Base-by-base conservation (phyloP, 2,329 filamentous ascomycete species). In the Truncatella angustata region DNA sequence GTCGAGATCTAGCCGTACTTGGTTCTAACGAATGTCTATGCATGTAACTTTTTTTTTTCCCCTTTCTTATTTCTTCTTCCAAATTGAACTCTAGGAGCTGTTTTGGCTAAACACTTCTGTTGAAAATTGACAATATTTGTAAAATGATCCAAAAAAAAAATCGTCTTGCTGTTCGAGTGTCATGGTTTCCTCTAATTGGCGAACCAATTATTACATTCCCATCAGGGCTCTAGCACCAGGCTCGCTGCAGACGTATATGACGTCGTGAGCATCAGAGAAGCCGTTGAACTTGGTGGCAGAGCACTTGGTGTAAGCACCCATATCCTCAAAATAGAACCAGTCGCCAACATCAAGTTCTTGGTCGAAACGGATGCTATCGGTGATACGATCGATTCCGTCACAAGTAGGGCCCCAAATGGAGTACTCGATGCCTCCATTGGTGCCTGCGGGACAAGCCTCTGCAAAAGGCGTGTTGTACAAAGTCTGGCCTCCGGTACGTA, bases 271-370 rank as follows among this genome's bases (percentile, higher is more conserved):
- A 72, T 97, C 90, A 50, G 86, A 89, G 74, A 97, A 99, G 58
- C 94, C 94, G 63, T 99, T 99, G 86, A 99, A 99, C 66, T 88
- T 86, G 52, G 94, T 99, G 57, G 94, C 93, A 54, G 91, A 97
- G 79, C 93, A 97, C 80, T 92, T 96, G 62, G 94, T 97, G 73
- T 99, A 99, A 21, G 94, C 93, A 51, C 94, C 94, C 94, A 99
- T 99, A 56, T 96, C 85, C 75, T 97, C 91, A 72, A 99, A 99
- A 76, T 96, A 99, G 50, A 99, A 80, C 94, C 94, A 99, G 71
- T 99, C 94, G 49, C 94, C 94, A 6, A 96, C 90, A 66, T 97
- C 87, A 39, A 99, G 76, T 44, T 88, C 81, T 49, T 88, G 85
- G 30, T 84, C 75, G 64, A 97, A 90, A 56, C 80, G 82, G 70